Conservation (phyloP, 805 yeast species). For the Wickerhamomyces mucosus region DNA sequence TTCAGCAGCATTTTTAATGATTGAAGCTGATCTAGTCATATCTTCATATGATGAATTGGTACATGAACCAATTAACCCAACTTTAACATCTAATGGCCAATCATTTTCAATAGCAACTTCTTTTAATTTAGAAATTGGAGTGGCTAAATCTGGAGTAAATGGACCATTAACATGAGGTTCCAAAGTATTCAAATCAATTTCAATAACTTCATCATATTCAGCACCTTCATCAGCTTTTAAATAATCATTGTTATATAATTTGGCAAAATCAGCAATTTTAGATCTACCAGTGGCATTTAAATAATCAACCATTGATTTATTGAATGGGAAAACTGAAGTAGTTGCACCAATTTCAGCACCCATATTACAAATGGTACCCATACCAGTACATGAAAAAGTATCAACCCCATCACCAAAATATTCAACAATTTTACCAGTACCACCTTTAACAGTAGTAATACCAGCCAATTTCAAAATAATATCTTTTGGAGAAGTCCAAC, state of each 20-base stretch:
- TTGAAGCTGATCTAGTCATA: constrained; percentile 93
- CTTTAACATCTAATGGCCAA: constrained; percentile 92
- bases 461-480: constrained; percentile 91
- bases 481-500: constrained; percentile 98
- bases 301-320: constrained; percentile 80
- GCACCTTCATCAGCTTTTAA: constrained; percentile 87
- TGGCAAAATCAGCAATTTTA: constrained; percentile 75
- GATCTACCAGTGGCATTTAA: constrained; percentile 80
- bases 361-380: constrained; percentile 99
- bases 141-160: constrained; percentile 95
- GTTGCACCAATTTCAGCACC: constrained; percentile 99
- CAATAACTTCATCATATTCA: constrained; percentile 88
- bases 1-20: constrained; percentile 80
- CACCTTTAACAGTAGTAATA: constrained; percentile 92
- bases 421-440: constrained; percentile 94
- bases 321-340: constrained; percentile 95
- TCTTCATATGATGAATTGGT: constrained; percentile 98
- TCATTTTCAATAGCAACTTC: constrained; percentile 74
- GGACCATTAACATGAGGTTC: constrained; percentile 98
- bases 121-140: constrained; percentile 83
- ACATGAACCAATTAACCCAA: constrained; percentile 96
- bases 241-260: constrained; percentile 51
- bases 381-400: constrained; percentile 92
- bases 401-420: constrained; percentile 94
- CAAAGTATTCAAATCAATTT: constrained; percentile 77